Conservation (phyloP, 176 grass and related monocot species). For the Thalia dealbata region DNA sequence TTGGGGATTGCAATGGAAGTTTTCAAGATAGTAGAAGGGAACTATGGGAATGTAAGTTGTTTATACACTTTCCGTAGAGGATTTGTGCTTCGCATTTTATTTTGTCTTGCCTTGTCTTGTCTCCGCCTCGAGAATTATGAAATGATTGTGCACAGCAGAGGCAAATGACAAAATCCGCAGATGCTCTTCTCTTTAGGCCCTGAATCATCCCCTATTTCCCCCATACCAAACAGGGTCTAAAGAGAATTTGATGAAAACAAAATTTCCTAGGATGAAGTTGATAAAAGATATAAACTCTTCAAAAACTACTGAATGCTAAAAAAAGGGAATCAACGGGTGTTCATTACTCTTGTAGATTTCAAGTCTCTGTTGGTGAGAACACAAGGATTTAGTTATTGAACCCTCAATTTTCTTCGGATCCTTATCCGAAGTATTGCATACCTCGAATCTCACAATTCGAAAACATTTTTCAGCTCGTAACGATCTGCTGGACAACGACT, state of each 20-base stretch:
- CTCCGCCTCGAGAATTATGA: not conserved
- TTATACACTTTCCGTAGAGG: not conserved
- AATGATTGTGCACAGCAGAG: not conserved
- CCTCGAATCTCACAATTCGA: not conserved
- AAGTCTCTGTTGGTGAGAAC: too few relatives aligned
- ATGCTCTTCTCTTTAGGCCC: too few relatives aligned
- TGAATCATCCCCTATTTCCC: too few relatives aligned
- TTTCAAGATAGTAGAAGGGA: not conserved
- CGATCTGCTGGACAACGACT: not conserved
- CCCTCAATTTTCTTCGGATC: not conserved
- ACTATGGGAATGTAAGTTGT: not conserved
- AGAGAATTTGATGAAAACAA: too few relatives aligned
- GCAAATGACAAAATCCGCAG: too few relatives aligned
- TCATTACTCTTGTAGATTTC: too few relatives aligned
- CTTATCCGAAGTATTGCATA: not conserved
- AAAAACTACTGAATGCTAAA: too few relatives aligned
- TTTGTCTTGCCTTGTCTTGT: not conserved
- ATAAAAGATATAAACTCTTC: too few relatives aligned
- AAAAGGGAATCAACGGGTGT: too few relatives aligned
- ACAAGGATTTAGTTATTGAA: too few relatives aligned
- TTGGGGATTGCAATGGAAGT: not conserved
- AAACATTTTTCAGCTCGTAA: not conserved
- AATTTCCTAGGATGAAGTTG: too few relatives aligned
- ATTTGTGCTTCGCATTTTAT: not conserved
- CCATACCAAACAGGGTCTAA: too few relatives aligned